Evolutionary conservation across 306 rosid genomes (phyloP), one percentile per base, ranked within the genome.

Genomic region (Sophora flavescens): DNA sequence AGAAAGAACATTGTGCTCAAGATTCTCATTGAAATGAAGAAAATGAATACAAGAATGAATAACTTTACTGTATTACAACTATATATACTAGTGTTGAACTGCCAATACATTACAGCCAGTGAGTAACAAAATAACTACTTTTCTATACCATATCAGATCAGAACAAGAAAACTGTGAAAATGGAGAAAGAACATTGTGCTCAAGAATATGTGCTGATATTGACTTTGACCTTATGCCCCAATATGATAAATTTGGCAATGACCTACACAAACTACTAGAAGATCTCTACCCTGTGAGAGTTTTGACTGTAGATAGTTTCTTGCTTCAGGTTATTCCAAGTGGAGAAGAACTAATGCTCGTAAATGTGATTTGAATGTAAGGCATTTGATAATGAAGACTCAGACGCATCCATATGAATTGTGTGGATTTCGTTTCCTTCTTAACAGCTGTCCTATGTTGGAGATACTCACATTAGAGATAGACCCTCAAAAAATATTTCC

Each of bases 321-420:
- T 78, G 8, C 86, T 83, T 8, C 86, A 78, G 83, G 86, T 78
- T 41, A 64, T 86, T 68, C 75, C 83, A 0, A 8, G 5, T 0
- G 85, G 86, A 39, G 83, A 81, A 1, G 85, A 90, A 67, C 80
- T 84, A 0, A 2, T 72, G 18, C 28, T 48, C 0, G 4, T 67
- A 22, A 36, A 17, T 16, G 28, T 11, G 38, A 8, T 6, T 3
- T 91, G 79, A 76, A 61, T 2, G 72, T 79, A 0, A 72, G 53
- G 41, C 87, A 89, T 61, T 81, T 91, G 78, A 89, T 8, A 42
- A 1, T 87, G 74, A 88, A 86, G 32, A 78, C 86, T 2, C 36
- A 67, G 0, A 6, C 88, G 78, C 88, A 88, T 50, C 38, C 74
- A 0, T 3, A 63, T 45, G 91, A 88, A 63, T 59, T 72, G 6